Evolutionary conservation across 805 yeast species (phyloP), one percentile per base, ranked within the genome.

Genomic region (Saturnispora silvae): DNA sequence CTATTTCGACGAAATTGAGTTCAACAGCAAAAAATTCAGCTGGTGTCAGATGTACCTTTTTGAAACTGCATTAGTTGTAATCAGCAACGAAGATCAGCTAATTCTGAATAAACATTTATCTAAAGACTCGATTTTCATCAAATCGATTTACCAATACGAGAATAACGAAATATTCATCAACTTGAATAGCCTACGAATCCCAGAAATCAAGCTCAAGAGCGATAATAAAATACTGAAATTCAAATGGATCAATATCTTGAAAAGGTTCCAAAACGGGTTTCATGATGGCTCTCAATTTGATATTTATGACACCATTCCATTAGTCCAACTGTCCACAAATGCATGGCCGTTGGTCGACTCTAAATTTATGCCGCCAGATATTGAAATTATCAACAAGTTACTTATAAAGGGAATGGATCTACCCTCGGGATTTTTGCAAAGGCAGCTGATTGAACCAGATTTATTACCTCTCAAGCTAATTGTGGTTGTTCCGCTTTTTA

Each of bases 261-360:
- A 38, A 11, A 54, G 37, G n/a, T 49, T 23, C 41, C n/a, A n/a
- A n/a, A n/a, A n/a, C n/a, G n/a, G n/a, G n/a, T 43, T 34, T 3
- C 5, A 15, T 19, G 15, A 23, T 13, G 29, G 26, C 1, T 28
- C 35, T 8, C 36, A 38, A 17, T 19, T 33, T 4, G 5, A 18
- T 3, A 14, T 40, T 11, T 27, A 33, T 15, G 31, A 40, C 18
- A 16, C 28, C 2, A 34, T 59, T 6, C 61, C 70, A 4, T 44
- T 72, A 19, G 58, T 60, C 23, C 74, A 72, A 46, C 52, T 73
- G 42, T 67, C 80, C 1, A 60, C 68, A 1, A 75, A 67, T 43
- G 66, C 67, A 1, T 70, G 80, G 75, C 50, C 50, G 8, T 44
- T 67, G 8, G 47, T 71, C 6, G 51, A 54, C 31, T 34, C 48